Percentiles rank a stretch among this genome's conserved stretches.
These are phyloP conservation scores for Annulohypoxylon truncatum DNA, from an alignment of 2,329 filamentous ascomycete genomes.

Conservation along the genomic window DNA sequence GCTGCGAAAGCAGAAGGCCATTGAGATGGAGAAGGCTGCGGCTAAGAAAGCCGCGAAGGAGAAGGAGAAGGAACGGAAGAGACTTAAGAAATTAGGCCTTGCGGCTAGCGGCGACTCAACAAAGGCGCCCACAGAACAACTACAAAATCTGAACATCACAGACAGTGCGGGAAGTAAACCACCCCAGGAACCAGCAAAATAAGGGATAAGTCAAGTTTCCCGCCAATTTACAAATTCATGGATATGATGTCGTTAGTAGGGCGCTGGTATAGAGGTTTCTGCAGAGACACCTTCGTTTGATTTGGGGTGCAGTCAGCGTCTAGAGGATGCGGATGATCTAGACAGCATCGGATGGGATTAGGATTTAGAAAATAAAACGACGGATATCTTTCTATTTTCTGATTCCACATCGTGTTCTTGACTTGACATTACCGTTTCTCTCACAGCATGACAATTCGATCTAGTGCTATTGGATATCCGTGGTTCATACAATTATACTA, in stretches of 20 bases:
- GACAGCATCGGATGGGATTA: neutral
- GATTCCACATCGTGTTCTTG: neutral
- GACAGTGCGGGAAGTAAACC: conserved; percentile 1
- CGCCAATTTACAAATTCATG: conserved; percentile 3
- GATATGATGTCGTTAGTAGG: conserved; percentile 22
- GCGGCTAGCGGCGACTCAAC: conserved; percentile 13
- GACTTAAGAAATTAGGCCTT: conserved; percentile 51
- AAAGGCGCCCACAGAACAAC: conserved; percentile 23
- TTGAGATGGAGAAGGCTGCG: conserved; percentile 62
- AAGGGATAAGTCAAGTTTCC: neutral
- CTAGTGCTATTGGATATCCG: neutral
- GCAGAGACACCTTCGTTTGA: conserved; percentile 19
- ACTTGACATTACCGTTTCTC: neutral
- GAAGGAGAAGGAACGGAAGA: conserved; percentile 63
- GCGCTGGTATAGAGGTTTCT: conserved; percentile 40
- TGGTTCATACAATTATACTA: neutral
- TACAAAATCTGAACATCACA: conserved; percentile 26
- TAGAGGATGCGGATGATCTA: conserved; percentile 5
- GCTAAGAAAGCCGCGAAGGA: conserved; percentile 64
- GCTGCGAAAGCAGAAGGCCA: conserved; percentile 76
- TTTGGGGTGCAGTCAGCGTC: conserved; percentile 19
- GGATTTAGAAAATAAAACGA: conserved; percentile 8
- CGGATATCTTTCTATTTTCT: neutral
- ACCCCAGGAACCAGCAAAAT: conserved; percentile 11
- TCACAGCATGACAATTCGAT: too few species aligned